Conservation (phyloP, 306 rosid genomes). For the Trifolium repens region DNA sequence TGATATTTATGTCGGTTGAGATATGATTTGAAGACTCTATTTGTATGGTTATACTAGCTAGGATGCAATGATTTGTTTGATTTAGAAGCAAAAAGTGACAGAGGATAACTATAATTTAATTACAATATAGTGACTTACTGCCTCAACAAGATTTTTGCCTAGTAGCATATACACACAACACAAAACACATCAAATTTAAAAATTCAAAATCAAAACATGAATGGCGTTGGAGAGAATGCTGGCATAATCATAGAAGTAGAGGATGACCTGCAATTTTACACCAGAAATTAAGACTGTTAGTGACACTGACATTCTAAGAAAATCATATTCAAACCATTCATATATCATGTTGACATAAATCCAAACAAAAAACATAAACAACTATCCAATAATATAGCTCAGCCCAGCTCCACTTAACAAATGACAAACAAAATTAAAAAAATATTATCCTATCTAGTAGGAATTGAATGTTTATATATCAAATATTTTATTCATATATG, state of each 20-base stretch:
- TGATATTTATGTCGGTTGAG: too few species aligned
- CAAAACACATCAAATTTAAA: neutral
- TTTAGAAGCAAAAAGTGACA: neutral
- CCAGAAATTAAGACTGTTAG: conserved; percentile 11
- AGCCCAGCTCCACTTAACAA: too few species aligned
- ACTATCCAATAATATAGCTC: neutral
- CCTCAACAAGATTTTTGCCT: neutral
- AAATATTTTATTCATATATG: too few species aligned
- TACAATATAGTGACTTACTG: neutral
- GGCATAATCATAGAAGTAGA: conserved; percentile 49
- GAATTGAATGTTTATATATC: too few species aligned
- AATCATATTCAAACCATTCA: conserved; percentile 15
- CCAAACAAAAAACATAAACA: neutral
- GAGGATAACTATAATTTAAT: neutral
- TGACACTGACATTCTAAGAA: neutral
- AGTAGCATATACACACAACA: conserved; percentile 9
- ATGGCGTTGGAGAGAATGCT: conserved; percentile 62
- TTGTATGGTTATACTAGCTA: too few species aligned
- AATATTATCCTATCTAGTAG: too few species aligned
- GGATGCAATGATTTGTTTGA: neutral
- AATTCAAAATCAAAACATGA: conserved; percentile 71
- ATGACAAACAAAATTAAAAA: too few species aligned
- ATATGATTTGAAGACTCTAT: too few species aligned
- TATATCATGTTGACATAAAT: neutral
- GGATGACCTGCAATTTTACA: conserved; percentile 49